Evolutionary conservation across 352 stramenopile genomes (phyloP), one percentile per base, ranked within the genome.

Genomic region (Halophytophthora batemanensis): DNA sequence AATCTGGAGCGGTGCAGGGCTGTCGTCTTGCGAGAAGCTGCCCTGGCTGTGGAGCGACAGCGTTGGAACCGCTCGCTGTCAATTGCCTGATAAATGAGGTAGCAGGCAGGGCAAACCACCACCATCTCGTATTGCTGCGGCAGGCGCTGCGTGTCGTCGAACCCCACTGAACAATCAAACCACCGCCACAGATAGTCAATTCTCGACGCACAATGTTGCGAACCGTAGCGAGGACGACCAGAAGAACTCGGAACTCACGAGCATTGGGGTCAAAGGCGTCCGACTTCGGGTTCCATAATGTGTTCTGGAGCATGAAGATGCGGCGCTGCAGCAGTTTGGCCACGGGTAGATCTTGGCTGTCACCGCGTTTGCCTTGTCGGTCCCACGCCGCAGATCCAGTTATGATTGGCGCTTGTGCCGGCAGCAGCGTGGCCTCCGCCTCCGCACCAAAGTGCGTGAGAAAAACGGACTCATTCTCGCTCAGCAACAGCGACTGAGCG

Each of bases 301-400:
- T 86, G 45, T 77, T 83, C 28, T 75, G 71, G 45, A 88, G 71
- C 71, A 85, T 85, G 58, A 83, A 85, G 42, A 85, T 77, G 28
- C 77, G 64, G 28, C 73, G 61, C 48, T 88, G 72, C 14, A 88
- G 68, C 25, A 88, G 55, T 19, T 72, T 77, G 48, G 48, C 45
- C 15, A 60, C 45, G 36, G 53, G 29, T 7, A 33, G 13, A 6
- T 31, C 43, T 13, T 51, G 47, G 8, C 23, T 17, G 31, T 42
- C 22, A 14, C 36, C 33, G 14, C 23, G 29, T 22, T 56, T 58
- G 19, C 47, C 31, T 25, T 36, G 40, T 17, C 29, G 36, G 36
- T 25, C 23, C 58, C 52, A 66, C 0, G 45, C 49, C 36, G 52
- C 55, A 2, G 35, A 19, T 7, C 39, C 36, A 34, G 31, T 53